Conservation (phyloP, 768 basidiomycete species). For the Holtermanniella nyarrowii region DNA sequence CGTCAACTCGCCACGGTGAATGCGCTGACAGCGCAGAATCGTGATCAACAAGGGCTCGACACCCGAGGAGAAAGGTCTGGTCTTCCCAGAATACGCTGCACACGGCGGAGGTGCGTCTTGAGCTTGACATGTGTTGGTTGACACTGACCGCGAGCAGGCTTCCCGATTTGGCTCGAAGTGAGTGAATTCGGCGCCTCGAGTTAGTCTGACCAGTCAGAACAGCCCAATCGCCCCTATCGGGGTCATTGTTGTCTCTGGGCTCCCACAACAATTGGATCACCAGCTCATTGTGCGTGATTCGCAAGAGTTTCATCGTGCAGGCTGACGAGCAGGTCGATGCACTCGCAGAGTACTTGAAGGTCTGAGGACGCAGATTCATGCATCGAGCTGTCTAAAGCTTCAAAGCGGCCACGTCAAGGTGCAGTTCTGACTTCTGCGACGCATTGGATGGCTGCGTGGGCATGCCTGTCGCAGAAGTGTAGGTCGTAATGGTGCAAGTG, state of each 20-base stretch:
- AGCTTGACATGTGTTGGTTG: background rate
- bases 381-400: too few species aligned
- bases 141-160: slow-evolving; percentile 1
- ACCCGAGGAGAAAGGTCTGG: slow-evolving; percentile 15
- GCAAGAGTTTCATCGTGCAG: slow-evolving; percentile 18
- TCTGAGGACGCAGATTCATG: too few species aligned
- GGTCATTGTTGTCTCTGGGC: slow-evolving; percentile 30
- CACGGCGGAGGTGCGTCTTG: slow-evolving; percentile 24
- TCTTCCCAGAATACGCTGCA: slow-evolving; percentile 26
- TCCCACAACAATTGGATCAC: slow-evolving; percentile 31
- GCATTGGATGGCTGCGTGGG: too few species aligned
- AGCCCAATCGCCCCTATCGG: slow-evolving; percentile 20
- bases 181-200: background rate
- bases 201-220: slow-evolving; percentile 6
- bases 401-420: too few species aligned
- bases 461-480: too few species aligned
- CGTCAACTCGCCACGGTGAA: slow-evolving; percentile 1
- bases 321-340: slow-evolving; percentile 37
- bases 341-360: background rate
- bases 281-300: slow-evolving; percentile 6
- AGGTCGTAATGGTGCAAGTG: too few species aligned
- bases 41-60: slow-evolving; percentile 5
- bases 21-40: slow-evolving; percentile 7
- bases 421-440: too few species aligned
- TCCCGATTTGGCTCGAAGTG: slow-evolving; percentile 17